phyloP scores from a whole-genome alignment of 192 early-diverging fungal species.

The Coemansia aciculifera region DNA sequence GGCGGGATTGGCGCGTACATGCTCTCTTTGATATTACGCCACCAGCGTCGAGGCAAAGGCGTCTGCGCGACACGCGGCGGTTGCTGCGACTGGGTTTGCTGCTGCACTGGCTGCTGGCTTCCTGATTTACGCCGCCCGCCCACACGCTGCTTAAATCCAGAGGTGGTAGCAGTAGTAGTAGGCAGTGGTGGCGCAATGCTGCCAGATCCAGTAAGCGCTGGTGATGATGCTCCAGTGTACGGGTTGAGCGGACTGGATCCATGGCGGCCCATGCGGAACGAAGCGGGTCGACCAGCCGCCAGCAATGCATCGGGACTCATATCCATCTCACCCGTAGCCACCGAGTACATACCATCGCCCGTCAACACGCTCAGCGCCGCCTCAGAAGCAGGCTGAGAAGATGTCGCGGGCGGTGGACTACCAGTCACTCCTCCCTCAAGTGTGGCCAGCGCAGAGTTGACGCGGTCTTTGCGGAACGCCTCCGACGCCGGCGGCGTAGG shows the following conservation, averaged over 20 bases:
- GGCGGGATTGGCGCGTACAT: slow-evolving; percentile 55
- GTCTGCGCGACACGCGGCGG: slow-evolving; percentile 20
- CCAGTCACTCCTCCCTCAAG: slow-evolving; percentile 21
- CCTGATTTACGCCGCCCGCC: slow-evolving; percentile 17
- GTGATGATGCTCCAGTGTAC: slow-evolving; percentile 16
- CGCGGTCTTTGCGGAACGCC: slow-evolving; percentile 26
- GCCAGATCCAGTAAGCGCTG: slow-evolving; percentile 12
- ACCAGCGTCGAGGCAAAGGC: slow-evolving; percentile 49
- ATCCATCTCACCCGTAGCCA: neutral
- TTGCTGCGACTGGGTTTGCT: neutral
- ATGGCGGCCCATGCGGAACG: slow-evolving; percentile 49
- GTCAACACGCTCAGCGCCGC: slow-evolving; percentile 1
- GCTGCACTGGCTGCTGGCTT: neutral
- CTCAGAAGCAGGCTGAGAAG: neutral
- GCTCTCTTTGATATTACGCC: slow-evolving; percentile 54
- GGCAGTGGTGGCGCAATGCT: slow-evolving; percentile 43
- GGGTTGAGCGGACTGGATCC: slow-evolving; percentile 54
- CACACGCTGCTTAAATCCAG: slow-evolving; percentile 11
- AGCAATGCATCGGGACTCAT: neutral
- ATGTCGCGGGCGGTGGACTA: too few species aligned
- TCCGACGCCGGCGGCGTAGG: slow-evolving; percentile 10
- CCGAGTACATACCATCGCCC: slow-evolving; percentile 1
- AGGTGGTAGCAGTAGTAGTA: neutral
- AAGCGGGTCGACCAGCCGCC: neutral
- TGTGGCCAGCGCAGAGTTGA: slow-evolving; percentile 27